Evolutionary conservation across 805 yeast genomes (phyloP).

Genomic region (Lachancea nothofagi): DNA sequence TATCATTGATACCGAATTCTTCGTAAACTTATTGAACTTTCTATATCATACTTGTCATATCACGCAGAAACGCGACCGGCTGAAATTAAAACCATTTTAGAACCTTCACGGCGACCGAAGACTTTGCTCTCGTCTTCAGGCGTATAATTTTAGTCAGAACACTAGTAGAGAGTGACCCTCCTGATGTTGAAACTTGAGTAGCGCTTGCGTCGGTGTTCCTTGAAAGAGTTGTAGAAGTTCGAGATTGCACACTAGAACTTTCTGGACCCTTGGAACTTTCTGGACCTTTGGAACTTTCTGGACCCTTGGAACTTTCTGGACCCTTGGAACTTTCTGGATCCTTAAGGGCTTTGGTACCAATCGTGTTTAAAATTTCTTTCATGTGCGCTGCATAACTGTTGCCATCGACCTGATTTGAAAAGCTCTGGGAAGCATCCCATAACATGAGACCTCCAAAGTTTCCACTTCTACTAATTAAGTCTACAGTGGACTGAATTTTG

Average conservation of each 20-base stretch:
- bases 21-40: too few relatives aligned
- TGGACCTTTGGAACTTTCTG: too few relatives aligned
- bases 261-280: too few relatives aligned
- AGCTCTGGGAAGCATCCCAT: constrained; percentile 86
- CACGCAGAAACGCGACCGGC: too few relatives aligned
- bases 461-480: constrained; percentile 64
- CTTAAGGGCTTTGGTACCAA: constrained; percentile 1
- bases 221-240: not conserved
- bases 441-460: constrained; percentile 82
- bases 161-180: too few relatives aligned
- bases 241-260: not conserved
- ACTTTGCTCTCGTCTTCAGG: too few relatives aligned
- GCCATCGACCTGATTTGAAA: constrained; percentile 43
- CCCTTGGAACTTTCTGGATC: constrained; percentile 2
- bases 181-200: not conserved
- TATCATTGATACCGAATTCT: too few relatives aligned
- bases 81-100: too few relatives aligned
- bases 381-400: constrained; percentile 39
- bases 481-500: constrained; percentile 43
- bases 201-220: not conserved
- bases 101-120: too few relatives aligned
- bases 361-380: constrained; percentile 36
- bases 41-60: too few relatives aligned
- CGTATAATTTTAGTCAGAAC: too few relatives aligned
- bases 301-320: not conserved